Evolutionary conservation across 805 yeast genomes (phyloP).

Genomic region (Yamadazyma nakazawae): DNA sequence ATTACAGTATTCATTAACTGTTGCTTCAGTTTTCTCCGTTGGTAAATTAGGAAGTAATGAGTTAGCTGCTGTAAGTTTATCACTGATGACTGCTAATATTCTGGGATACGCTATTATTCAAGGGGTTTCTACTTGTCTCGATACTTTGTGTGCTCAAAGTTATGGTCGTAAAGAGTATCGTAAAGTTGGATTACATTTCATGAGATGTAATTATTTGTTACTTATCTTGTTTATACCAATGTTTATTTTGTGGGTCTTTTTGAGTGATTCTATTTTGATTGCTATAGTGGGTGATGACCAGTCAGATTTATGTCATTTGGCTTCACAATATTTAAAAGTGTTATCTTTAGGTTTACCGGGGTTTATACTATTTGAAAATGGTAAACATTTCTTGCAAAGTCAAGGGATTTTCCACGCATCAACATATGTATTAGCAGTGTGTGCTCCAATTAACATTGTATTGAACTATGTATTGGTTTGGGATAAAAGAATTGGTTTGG

Average conservation of each 20-base stretch:
- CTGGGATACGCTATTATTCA: constrained; percentile 72
- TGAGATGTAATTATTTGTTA: constrained; percentile 61
- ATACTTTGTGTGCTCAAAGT: constrained; percentile 76
- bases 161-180: constrained; percentile 65
- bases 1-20: constrained; percentile 67
- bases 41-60: constrained; percentile 70
- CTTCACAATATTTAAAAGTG: constrained; percentile 54
- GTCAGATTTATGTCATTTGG: constrained; percentile 36
- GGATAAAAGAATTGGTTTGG: constrained; percentile 52
- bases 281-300: constrained; percentile 24
- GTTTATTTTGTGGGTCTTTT: constrained; percentile 56
- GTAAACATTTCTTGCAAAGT: constrained; percentile 69
- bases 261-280: constrained; percentile 48
- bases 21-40: constrained; percentile 74
- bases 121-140: constrained; percentile 76
- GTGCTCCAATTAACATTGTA: constrained; percentile 72
- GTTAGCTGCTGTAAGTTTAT: constrained; percentile 71
- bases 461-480: constrained; percentile 70
- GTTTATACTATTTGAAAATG: constrained; percentile 65
- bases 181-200: constrained; percentile 64
- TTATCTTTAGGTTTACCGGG: constrained; percentile 70
- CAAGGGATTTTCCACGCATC: constrained; percentile 82
- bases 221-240: constrained; percentile 53
- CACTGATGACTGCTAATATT: constrained; percentile 76
- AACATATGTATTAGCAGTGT: constrained; percentile 62